Base-by-base conservation (phyloP, 768 basidiomycete genomes). In the Tricholoma flavovirens region DNA sequence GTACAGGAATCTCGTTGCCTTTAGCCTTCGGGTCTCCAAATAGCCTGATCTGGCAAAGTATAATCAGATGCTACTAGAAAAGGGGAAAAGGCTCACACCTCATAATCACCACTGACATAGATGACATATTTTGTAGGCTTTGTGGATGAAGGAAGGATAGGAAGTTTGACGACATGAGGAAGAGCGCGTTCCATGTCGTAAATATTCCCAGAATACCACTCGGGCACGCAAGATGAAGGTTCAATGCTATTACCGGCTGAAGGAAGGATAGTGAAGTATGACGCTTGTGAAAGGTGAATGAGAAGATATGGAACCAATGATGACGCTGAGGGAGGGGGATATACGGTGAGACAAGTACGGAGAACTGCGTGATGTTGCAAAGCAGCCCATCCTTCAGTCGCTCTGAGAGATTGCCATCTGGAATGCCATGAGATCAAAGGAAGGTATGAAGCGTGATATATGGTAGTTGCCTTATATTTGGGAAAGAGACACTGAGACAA, bases 171-270 rank as follows among this genome's bases (percentile, higher is more conserved):
- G 32, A 71, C 56, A 55, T 79, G 81, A 14, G 76, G 74, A 10
- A 81, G 75, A 17, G 82, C 70, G 26, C 73, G 71, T 56, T 83
- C 78, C 69, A 88, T 75, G 21, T 75, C 73, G 66, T 96, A 96
- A n/a, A 96, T 84, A 66, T 96, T 91, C 32, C 91, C 93, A n/a
- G 82, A 70, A 66, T 87, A 79, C 93, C 93, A 96, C 65, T 79
- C 70, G 8, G 75, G 75, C 3, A 69, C 63, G 36, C 64, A 63
- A 40, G 55, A 48, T 12, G 50, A 50, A 15, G 61, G 57, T 24
- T 64, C 51, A 3, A 49, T 49, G 11, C 62, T 51, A 30, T 69
- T 50, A 26, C 69, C 53, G 10, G 64, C 62, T 10, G 46, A 49
- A 10, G 88, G 85, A 11, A 87, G 60, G 42, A 96, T 65, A 6